Conservation (phyloP, 2,329 filamentous ascomycete genomes). For the Pseudofabraea citricarpa region DNA sequence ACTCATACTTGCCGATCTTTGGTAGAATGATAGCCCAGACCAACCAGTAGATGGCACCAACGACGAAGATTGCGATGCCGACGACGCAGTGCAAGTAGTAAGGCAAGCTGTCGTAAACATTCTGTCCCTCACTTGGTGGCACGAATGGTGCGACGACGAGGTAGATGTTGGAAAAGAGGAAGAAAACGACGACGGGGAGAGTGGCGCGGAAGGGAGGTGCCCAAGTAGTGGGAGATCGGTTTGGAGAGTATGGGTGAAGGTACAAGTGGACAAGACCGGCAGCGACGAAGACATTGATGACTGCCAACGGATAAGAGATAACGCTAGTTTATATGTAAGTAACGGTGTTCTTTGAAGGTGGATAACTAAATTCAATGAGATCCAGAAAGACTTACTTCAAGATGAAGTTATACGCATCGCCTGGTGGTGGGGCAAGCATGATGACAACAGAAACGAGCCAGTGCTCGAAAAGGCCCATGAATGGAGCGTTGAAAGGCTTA, state of each 20-base stretch:
- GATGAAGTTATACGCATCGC: conserved; percentile 62
- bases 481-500: conserved; percentile 57
- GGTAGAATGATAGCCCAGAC: conserved; percentile 50
- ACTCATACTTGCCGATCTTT: conserved; percentile 46
- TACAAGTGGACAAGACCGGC: conserved; percentile 50
- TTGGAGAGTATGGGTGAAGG: conserved; percentile 39
- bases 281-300: conserved; percentile 51
- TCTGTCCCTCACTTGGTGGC: conserved; percentile 45
- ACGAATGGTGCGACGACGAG: conserved; percentile 56
- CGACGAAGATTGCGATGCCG: conserved; percentile 47
- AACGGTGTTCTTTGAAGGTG: not conserved
- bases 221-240: conserved; percentile 46
- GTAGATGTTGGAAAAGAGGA: conserved; percentile 56
- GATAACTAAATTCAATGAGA: no score
- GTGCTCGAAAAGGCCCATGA: conserved; percentile 57
- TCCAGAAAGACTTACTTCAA: conserved; percentile 42
- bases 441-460: conserved; percentile 60
- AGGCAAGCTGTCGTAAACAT: conserved; percentile 47
- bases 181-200: conserved; percentile 51
- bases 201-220: conserved; percentile 49
- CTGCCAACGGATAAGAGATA: conserved; percentile 59
- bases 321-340: conserved; percentile 34
- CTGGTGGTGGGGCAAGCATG: conserved; percentile 62
- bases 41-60: conserved; percentile 51
- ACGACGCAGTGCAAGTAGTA: conserved; percentile 56